phyloP scores from a whole-genome alignment of 768 basidiomycete species.

The Mycena crocata region DNA sequence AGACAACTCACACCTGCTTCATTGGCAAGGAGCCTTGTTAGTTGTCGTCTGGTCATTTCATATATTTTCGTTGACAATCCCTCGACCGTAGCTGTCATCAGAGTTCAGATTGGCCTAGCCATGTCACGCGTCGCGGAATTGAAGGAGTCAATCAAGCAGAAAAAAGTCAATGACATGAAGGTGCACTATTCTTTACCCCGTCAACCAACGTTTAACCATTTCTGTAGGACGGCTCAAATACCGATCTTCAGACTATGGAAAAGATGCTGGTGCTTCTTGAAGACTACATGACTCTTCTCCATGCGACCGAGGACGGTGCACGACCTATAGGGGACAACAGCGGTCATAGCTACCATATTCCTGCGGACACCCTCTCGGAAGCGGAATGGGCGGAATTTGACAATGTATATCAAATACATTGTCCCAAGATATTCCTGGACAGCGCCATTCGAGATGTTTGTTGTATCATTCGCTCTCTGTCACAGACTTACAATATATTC shows the following conservation, averaged over 20 bases:
- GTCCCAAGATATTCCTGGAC: constrained; percentile 83
- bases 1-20: constrained; percentile 85
- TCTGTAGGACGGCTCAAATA: constrained; percentile 14
- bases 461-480: constrained; percentile 19
- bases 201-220: background rate
- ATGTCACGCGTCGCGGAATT: constrained; percentile 66
- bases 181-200: background rate
- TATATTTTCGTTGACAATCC: background rate
- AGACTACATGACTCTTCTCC: constrained; percentile 69
- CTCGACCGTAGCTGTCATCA: constrained; percentile 61
- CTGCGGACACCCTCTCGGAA: constrained; percentile 73
- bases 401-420: constrained; percentile 92
- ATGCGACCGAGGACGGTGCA: constrained; percentile 54
- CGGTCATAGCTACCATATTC: constrained; percentile 69
- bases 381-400: constrained; percentile 86
- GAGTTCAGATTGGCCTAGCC: constrained; percentile 74
- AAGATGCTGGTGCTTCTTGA: constrained; percentile 71
- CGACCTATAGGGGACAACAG: constrained; percentile 45
- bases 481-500: constrained; percentile 31
- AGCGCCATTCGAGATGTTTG: constrained; percentile 83
- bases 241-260: constrained; percentile 36
- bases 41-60: constrained; percentile 36
- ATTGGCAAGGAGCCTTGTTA: constrained; percentile 79
- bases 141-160: constrained; percentile 37
- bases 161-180: constrained; percentile 10